These are phyloP conservation scores for Mesembryanthemum crystallinum DNA, from an alignment of 148 eudicot genomes.

Conservation along the genomic window DNA sequence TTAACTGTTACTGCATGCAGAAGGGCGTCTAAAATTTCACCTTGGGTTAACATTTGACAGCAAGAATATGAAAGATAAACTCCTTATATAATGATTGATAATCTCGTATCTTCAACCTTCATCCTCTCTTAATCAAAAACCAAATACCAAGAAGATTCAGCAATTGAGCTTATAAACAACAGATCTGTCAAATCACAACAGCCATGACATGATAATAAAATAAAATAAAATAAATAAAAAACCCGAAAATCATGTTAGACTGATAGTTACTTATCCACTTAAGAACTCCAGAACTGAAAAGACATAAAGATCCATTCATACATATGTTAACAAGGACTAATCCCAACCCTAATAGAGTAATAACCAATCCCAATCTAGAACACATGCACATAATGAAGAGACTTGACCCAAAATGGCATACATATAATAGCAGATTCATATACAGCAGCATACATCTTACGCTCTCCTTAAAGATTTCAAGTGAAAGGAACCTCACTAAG, in stretches of 20 bases:
- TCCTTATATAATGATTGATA: background rate
- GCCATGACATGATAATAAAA: too few relatives aligned
- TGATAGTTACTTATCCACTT: too few relatives aligned
- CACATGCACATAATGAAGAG: too few relatives aligned
- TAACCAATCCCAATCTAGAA: background rate
- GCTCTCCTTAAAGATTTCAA: background rate
- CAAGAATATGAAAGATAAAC: background rate
- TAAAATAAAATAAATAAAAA: too few relatives aligned
- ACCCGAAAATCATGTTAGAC: too few relatives aligned
- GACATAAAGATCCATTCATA: background rate
- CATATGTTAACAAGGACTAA: background rate
- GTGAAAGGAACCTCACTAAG: background rate
- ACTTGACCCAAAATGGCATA: too few relatives aligned
- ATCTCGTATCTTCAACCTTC: background rate
- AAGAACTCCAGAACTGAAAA: too few relatives aligned
- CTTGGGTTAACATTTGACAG: background rate
- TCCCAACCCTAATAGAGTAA: background rate
- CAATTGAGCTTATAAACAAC: background rate
- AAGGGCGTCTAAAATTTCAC: background rate
- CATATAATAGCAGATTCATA: background rate
- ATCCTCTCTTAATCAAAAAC: background rate
- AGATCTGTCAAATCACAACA: too few relatives aligned
- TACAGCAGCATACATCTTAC: background rate
- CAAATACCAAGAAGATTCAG: background rate
- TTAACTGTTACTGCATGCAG: constrained; percentile 16